Conservation (phyloP, 1,284 basidiomycete genomes). For the Leccinum angustisporum region DNA sequence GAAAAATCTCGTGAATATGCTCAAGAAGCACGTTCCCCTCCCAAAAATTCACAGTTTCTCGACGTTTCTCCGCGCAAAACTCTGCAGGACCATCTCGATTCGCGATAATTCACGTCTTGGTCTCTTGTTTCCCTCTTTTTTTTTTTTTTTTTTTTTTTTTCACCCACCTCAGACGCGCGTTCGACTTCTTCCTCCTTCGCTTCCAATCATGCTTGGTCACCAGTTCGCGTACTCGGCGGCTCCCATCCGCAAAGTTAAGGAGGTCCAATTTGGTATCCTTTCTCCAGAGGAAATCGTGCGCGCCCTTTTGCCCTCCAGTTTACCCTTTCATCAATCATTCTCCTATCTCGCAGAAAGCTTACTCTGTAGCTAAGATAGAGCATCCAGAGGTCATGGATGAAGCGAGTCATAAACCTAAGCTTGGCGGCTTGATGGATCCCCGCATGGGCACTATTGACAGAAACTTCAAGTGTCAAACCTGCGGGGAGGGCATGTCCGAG, state of each 20-base stretch:
- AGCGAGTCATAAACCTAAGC: slow-evolving; percentile 81
- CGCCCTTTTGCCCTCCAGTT: slow-evolving; percentile 26
- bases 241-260: slow-evolving; percentile 90
- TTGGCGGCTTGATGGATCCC: slow-evolving; percentile 95
- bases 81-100: slow-evolving; percentile 14
- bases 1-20: too few relatives aligned
- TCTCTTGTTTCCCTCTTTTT: slow-evolving; percentile 4
- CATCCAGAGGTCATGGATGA: slow-evolving; percentile 99
- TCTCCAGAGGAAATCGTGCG: slow-evolving; percentile 99
- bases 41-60: slow-evolving; percentile 26
- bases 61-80: slow-evolving; percentile 5
- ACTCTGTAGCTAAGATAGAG: slow-evolving; percentile 97
- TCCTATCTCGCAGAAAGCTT: slow-evolving; percentile 76
- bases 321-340: slow-evolving; percentile 9
- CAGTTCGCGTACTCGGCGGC: slow-evolving; percentile 91
- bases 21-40: too few relatives aligned
- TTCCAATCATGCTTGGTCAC: slow-evolving; percentile 68
- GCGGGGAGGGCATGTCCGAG: slow-evolving; percentile 97
- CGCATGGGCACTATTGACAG: slow-evolving; percentile 98
- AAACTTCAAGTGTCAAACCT: slow-evolving; percentile 99
- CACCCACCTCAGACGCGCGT: slow-evolving; percentile 20
- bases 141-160: slow-evolving; percentile 14
- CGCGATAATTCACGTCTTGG: slow-evolving; percentile 31
- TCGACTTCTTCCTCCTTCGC: slow-evolving; percentile 1
- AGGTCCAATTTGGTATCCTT: slow-evolving; percentile 99